Conservation (phyloP, 352 stramenopile genomes). For the Pythium apleroticum region DNA sequence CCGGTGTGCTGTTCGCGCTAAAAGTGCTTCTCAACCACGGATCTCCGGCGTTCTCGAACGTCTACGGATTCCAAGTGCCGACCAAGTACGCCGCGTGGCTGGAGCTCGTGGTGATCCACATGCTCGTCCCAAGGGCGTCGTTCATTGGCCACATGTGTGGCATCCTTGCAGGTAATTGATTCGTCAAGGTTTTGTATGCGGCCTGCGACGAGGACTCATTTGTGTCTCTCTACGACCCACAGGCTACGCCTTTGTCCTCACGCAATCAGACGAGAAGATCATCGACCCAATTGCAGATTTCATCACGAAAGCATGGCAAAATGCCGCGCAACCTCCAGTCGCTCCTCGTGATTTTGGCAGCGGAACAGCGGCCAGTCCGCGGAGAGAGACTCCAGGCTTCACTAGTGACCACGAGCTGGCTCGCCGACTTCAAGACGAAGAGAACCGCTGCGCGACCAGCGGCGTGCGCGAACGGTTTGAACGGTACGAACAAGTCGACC, state of each 20-base stretch:
- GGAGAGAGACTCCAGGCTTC: not conserved
- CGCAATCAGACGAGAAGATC: conserved; percentile 12
- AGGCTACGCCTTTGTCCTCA: conserved; percentile 27
- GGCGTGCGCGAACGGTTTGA: conserved; percentile 15
- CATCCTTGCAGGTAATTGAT: conserved; percentile 83
- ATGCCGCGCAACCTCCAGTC: not conserved
- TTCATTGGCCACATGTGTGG: conserved; percentile 87
- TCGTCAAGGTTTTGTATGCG: too few relatives aligned
- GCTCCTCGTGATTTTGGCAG: not conserved
- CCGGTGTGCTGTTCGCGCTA: conserved; percentile 71
- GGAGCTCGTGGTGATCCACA: conserved; percentile 83
- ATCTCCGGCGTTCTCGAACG: conserved; percentile 53
- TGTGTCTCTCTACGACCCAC: not conserved
- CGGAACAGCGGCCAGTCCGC: not conserved
- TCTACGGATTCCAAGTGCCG: conserved; percentile 76
- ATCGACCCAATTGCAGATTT: conserved; percentile 13
- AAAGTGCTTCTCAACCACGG: conserved; percentile 86
- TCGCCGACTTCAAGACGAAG: conserved; percentile 31
- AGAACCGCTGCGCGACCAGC: conserved; percentile 13
- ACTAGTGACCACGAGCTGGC: conserved; percentile 27
- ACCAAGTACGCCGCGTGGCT: conserved; percentile 89
- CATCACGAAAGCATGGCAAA: not conserved
- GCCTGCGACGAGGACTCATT: too few relatives aligned
- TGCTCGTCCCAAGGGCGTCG: conserved; percentile 78
- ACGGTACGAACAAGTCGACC: conserved; percentile 10